Percentiles rank a stretch among this genome's conserved stretches.
Evolutionary conservation across 306 rosid genomes (phyloP).

Genomic region (Prunus dulcis): DNA sequence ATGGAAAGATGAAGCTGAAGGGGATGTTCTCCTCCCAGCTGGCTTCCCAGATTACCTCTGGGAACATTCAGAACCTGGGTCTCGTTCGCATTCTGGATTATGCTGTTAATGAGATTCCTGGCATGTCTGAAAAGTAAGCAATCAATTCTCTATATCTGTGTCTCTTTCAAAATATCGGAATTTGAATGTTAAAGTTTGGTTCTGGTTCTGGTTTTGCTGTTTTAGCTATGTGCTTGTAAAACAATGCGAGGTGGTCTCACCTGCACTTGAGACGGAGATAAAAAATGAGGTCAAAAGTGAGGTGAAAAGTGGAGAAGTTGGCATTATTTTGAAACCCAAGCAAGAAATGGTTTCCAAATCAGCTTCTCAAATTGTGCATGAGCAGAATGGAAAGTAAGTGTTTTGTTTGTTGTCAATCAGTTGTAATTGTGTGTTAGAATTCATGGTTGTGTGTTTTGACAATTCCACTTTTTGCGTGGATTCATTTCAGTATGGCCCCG

Average conservation of each 20-base stretch:
- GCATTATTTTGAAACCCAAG: slow-evolving; percentile 62
- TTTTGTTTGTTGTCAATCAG: not conserved
- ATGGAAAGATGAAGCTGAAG: slow-evolving; percentile 67
- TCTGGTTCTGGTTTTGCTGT: not conserved
- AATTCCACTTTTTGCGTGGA: not conserved
- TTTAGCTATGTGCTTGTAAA: slow-evolving; percentile 69
- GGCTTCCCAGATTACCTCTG: slow-evolving; percentile 48
- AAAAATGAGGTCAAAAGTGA: slow-evolving; percentile 8
- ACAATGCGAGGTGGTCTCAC: slow-evolving; percentile 67
- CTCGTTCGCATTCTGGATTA: slow-evolving; percentile 69
- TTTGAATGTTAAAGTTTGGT: not conserved
- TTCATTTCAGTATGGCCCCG: slow-evolving; percentile 59
- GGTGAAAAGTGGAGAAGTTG: slow-evolving; percentile 36
- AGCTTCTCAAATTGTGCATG: slow-evolving; percentile 82
- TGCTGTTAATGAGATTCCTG: slow-evolving; percentile 69
- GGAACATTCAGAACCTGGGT: slow-evolving; percentile 82
- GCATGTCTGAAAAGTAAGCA: slow-evolving; percentile 71
- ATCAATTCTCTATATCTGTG: not conserved
- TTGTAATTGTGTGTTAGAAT: not conserved
- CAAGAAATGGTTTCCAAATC: slow-evolving; percentile 70
- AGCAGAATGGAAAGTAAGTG: slow-evolving; percentile 72
- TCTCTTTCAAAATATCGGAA: not conserved
- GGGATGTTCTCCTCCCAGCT: slow-evolving; percentile 53
- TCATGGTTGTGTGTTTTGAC: not conserved
- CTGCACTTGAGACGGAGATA: slow-evolving; percentile 66